These are phyloP conservation scores for Eucalyptus marginata DNA, from an alignment of 345 rosid genomes.

Conservation along the genomic window DNA sequence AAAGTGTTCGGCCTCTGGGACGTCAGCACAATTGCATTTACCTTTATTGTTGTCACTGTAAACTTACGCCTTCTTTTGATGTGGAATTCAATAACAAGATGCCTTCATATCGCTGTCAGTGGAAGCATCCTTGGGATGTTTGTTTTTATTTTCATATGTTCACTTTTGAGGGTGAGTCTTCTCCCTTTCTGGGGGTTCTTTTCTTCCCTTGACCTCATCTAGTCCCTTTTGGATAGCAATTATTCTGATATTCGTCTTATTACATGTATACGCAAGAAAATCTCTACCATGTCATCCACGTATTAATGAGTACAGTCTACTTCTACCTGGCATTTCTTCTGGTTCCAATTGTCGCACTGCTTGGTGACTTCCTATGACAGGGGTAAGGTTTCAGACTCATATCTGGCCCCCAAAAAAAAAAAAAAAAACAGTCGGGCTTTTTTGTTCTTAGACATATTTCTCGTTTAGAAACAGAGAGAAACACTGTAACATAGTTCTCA, in stretches of 20 bases:
- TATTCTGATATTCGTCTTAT: not conserved
- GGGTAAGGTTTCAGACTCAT: constrained; percentile 32
- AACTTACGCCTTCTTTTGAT: constrained; percentile 89
- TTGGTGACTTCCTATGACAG: constrained; percentile 81
- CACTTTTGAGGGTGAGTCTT: constrained; percentile 34
- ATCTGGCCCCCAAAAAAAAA: not conserved
- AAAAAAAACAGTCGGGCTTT: not conserved
- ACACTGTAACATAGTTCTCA: not conserved
- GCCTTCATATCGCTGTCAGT: constrained; percentile 80
- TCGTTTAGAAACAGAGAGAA: not conserved
- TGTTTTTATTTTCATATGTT: constrained; percentile 59
- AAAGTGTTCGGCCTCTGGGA: constrained; percentile 90
- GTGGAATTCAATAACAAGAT: constrained; percentile 73
- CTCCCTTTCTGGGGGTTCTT: constrained; percentile 1
- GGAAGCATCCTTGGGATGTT: constrained; percentile 91
- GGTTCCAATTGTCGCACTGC: not conserved
- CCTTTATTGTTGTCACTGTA: constrained; percentile 75
- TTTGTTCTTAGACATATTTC: not conserved
- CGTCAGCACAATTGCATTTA: constrained; percentile 87
- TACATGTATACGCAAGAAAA: constrained; percentile 43
- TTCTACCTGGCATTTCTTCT: too few relatives aligned
- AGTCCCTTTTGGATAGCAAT: not conserved
- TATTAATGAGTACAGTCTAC: constrained; percentile 52
- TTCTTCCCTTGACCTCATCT: not conserved
- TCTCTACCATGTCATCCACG: constrained; percentile 51